Conservation (phyloP, 116 monocot species). For the Trichopus zeylanicus region DNA sequence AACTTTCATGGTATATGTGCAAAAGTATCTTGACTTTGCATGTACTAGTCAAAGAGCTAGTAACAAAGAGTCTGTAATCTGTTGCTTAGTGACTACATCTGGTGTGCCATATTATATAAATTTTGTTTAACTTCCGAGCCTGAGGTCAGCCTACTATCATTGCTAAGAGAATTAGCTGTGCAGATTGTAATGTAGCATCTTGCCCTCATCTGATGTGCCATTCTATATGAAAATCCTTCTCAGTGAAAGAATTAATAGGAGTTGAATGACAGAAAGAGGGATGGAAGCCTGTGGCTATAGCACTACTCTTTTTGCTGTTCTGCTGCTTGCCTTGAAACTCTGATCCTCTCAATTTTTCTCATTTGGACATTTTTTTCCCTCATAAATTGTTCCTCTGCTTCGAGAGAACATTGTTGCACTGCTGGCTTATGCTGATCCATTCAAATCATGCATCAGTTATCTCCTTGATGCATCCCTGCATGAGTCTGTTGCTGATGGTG, state of each 20-base stretch:
- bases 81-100: too few relatives aligned
- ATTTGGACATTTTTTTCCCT: neutral
- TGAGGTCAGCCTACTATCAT: too few relatives aligned
- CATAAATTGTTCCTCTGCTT: too few relatives aligned
- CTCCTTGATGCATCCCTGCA: constrained; percentile 51
- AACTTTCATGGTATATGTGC: too few relatives aligned
- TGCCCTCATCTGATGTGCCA: neutral
- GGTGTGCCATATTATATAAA: too few relatives aligned
- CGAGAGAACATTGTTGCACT: constrained; percentile 69
- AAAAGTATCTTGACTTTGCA: too few relatives aligned
- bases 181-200: neutral
- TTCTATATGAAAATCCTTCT: neutral
- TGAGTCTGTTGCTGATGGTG: constrained; percentile 87
- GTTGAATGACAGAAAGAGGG: too few relatives aligned
- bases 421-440: constrained; percentile 66
- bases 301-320: too few relatives aligned
- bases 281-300: too few relatives aligned
- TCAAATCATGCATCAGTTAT: constrained; percentile 49
- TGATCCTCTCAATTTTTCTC: neutral
- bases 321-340: neutral
- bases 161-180: neutral
- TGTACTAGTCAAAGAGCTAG: too few relatives aligned
- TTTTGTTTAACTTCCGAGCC: too few relatives aligned
- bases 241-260: neutral
- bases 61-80: too few relatives aligned